These are phyloP conservation scores for Lactifluus rugatus DNA, from an alignment of 768 basidiomycete genomes.

Conservation along the genomic window DNA sequence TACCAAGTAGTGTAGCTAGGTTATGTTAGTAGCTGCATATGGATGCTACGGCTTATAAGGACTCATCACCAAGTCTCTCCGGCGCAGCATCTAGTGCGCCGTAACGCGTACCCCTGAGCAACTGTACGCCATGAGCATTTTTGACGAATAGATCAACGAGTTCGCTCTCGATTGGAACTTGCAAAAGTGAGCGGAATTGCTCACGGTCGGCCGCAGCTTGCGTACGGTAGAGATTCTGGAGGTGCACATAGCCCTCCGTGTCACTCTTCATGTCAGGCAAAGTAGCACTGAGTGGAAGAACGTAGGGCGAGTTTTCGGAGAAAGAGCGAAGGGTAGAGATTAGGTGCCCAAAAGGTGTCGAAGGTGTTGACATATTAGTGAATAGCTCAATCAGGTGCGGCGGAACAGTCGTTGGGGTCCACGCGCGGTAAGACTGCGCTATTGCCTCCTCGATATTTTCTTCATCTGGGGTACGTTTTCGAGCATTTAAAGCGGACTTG, in stretches of 20 bases:
- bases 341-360: slow-evolving; percentile 26
- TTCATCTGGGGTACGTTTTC: slow-evolving; percentile 73
- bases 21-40: slow-evolving; percentile 1
- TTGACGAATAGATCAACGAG: slow-evolving; percentile 66
- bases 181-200: slow-evolving; percentile 34
- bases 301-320: slow-evolving; percentile 41
- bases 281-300: slow-evolving; percentile 74
- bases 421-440: slow-evolving; percentile 76
- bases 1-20: slow-evolving; percentile 34
- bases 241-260: slow-evolving; percentile 69
- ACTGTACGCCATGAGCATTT: slow-evolving; percentile 65
- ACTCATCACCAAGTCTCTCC: slow-evolving; percentile 38
- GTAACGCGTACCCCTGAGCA: slow-evolving; percentile 56
- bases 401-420: slow-evolving; percentile 44
- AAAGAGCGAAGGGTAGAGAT: slow-evolving; percentile 65
- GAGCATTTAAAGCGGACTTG: slow-evolving; percentile 51
- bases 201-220: slow-evolving; percentile 64
- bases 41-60: background rate
- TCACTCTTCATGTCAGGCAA: slow-evolving; percentile 96
- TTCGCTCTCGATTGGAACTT: slow-evolving; percentile 37
- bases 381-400: slow-evolving; percentile 17
- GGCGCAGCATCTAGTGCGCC: slow-evolving; percentile 45
- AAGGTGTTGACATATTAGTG: background rate
- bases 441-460: slow-evolving; percentile 98
- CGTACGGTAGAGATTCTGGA: slow-evolving; percentile 78